phyloP scores from a whole-genome alignment of 2,329 filamentous ascomycete species.

The Fusarium phyllophilum region DNA sequence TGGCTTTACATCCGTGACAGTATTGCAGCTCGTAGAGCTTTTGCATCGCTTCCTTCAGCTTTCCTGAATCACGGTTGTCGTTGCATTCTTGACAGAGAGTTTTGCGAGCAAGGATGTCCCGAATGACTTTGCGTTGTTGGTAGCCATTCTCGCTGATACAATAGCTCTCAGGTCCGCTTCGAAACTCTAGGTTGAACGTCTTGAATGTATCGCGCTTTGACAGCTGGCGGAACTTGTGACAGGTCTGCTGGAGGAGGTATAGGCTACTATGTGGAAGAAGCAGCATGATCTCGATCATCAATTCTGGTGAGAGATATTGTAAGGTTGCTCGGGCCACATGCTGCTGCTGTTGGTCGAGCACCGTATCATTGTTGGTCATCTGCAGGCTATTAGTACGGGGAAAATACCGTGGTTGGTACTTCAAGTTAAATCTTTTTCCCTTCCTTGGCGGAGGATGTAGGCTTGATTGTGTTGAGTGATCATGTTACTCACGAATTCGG shows the following conservation, averaged over 20 bases:
- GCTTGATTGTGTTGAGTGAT: not conserved
- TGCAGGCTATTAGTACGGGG: not conserved
- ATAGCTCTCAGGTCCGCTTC: not conserved
- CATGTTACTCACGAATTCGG: not conserved
- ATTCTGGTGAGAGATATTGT: not conserved
- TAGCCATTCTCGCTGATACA: not conserved
- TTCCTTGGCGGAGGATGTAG: not conserved
- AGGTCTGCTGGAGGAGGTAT: slow-evolving; percentile 7
- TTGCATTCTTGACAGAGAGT: slow-evolving; percentile 1
- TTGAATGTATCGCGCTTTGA: not conserved
- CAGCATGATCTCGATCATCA: slow-evolving; percentile 9
- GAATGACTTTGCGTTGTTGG: not conserved
- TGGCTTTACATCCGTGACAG: not conserved
- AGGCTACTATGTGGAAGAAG: slow-evolving; percentile 2
- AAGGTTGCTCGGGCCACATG: too few species aligned
- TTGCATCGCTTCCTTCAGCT: not conserved
- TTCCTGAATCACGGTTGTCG: not conserved
- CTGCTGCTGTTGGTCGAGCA: not conserved
- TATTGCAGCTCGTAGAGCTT: slow-evolving; percentile 2
- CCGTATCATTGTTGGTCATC: not conserved
- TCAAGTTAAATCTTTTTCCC: not conserved
- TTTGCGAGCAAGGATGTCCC: not conserved
- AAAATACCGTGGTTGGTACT: not conserved
- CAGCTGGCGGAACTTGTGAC: not conserved
- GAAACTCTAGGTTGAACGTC: slow-evolving; percentile 6